Evolutionary conservation across 108 stramenopile genomes (phyloP), one percentile per base, ranked within the genome.

Genomic region (Conticribra weissflogii): DNA sequence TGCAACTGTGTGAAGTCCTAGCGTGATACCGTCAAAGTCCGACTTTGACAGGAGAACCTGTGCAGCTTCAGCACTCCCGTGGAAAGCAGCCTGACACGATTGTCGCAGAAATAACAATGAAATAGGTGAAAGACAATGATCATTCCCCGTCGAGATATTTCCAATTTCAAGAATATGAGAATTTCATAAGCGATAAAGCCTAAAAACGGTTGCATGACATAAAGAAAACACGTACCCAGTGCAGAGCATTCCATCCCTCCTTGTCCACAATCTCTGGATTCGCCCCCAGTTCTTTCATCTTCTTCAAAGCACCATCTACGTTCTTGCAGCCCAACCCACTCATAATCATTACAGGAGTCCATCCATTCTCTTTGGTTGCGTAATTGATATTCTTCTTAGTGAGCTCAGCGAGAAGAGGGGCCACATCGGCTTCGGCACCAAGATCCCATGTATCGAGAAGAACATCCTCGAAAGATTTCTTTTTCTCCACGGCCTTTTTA

Each of bases 361-460:
- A 95, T 24, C 78, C 78, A 84, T 76, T 85, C 59, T 91, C 94
- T 50, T 83, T 84, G 8, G 91, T 86, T 30, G 79, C 74, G 44
- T 62, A 76, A 67, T 95, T 95, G 64, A 90, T 81, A 78, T 86
- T 95, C 59, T 85, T 86, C 57, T 85, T 82, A 24, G 55, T 89
- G 4, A 95, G 18, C 23, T 60, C 69, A 2, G 56, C 73, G 81
- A 92, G 80, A 25, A 95, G 81, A 15, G 81, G 68, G 8, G 46
- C 56, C 27, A 95, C 60, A 66, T 95, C 86, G 3, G 94, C 94
- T 22, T 86, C 82, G 28, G 64, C 80, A 21, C 90, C 94, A 50
- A 82, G 80, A 82, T 95, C 94, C 94, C 94, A 95, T 9, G 91
- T 92, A 73, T 95, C 94, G 63, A 95, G 76, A 24, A 95, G 28